A percentile compares a stretch with the other conserved stretches of the same genome.
These are phyloP conservation scores for Diaporthe citri DNA, from an alignment of 2,329 filamentous ascomycete genomes.

Conservation along the genomic window DNA sequence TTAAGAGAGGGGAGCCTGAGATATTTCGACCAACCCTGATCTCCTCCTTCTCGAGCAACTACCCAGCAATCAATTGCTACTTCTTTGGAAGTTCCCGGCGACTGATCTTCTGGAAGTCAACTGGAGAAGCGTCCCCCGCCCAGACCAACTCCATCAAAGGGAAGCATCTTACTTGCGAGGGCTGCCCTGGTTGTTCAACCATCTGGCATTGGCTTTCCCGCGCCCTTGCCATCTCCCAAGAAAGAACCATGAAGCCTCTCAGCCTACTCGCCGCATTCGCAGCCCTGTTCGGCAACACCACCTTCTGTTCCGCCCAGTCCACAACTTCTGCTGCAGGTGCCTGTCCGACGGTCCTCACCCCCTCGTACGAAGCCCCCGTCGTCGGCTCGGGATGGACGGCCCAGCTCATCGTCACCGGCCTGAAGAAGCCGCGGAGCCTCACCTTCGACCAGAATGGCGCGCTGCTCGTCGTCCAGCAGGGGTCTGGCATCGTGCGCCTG, in stretches of 20 bases:
- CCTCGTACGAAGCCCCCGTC: constrained; percentile 46
- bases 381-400: constrained; percentile 51
- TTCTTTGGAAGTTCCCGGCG: neutral
- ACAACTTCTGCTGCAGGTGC: constrained; percentile 17
- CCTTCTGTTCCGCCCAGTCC: constrained; percentile 23
- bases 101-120: neutral
- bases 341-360: constrained; percentile 45
- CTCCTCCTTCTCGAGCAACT: neutral
- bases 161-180: neutral
- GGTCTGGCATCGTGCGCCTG: constrained; percentile 57
- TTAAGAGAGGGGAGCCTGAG: neutral
- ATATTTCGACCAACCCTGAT: neutral
- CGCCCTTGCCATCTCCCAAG: neutral
- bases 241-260: neutral
- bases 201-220: neutral
- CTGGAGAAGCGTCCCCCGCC: no score
- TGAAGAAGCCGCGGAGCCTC: constrained; percentile 58
- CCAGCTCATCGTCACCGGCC: constrained; percentile 49
- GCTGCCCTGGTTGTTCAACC: no score
- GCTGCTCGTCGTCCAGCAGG: constrained; percentile 60
- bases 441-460: constrained; percentile 59
- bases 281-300: neutral
- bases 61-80: neutral
- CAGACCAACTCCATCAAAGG: neutral
- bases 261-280: neutral